Base-by-base conservation (phyloP, 176 grass and related monocot genomes). In the Thalia dealbata region DNA sequence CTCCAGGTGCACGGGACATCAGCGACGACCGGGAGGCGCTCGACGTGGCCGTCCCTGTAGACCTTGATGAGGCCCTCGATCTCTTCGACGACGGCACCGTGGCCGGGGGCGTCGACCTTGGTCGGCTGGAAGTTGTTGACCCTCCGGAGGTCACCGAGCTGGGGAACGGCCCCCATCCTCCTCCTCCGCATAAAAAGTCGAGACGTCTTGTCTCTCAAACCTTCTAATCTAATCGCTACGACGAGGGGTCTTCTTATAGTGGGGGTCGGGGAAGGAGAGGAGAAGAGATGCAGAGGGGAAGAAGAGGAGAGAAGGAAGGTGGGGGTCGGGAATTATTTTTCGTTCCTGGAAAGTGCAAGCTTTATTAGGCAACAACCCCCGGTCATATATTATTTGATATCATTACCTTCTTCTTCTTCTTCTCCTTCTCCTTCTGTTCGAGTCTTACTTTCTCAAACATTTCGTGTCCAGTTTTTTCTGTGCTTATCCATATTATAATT, bases 41-140 rank as follows among this genome's bases (percentile, higher is more conserved):
- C 87, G 1, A 93, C 95, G 54, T 85, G 78, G 7, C 95, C 95
- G 15, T 93, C 85, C 28, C 78, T 83, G 85, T 99, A 83, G 43
- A 91, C 85, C 41, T 76, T 79, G 45, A 99, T 84, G 8, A 99
- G 85, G 8, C 90, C 95, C 55, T 76, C 80, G 71, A 99, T 88
- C 90, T 99, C 95, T 67, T 99, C 95, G 2, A 84, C 73, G 18
- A 99, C 87, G 62, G 85, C 50, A 41, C 82, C 82, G 22, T 88
- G 89, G 1, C 43, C 71, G 60, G 16, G 67, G 64, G 16, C 22
- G 48, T 86, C 87, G 41, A 15, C 50, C 15, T 43, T 77, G 42
- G 62, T 54, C 24, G n/a, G 14, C 22, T 76, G 70, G 70, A 69
- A 81, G 86, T 13, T 72, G 86, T 13, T 72, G 76, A 78, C 60